These are phyloP conservation scores for Lichtheimia ramosa DNA, from an alignment of 371 early-diverging fungal species.

Conservation along the genomic window DNA sequence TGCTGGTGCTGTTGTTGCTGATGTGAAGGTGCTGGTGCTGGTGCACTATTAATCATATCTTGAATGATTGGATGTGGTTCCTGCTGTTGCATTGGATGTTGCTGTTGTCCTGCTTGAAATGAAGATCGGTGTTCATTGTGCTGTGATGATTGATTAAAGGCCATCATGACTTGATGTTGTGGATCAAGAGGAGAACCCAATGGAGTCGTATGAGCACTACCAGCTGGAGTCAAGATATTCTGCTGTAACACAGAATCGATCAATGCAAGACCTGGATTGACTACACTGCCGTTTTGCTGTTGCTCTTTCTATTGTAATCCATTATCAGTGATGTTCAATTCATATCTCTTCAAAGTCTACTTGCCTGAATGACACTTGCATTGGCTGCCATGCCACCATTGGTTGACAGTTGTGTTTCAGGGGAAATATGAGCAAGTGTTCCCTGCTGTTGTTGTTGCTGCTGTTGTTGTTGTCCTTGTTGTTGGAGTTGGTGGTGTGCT, in stretches of 20 bases:
- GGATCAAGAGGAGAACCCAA: neutral
- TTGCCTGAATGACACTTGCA: neutral
- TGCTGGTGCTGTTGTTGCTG: neutral
- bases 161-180: neutral
- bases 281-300: neutral
- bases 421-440: neutral
- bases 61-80: neutral
- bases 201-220: conserved; percentile 1
- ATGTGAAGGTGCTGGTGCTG: neutral
- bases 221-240: neutral
- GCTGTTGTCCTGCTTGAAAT: neutral
- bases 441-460: neutral
- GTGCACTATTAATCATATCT: neutral
- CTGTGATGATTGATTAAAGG: neutral
- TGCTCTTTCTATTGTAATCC: neutral
- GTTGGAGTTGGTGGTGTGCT: neutral
- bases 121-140: too few relatives aligned
- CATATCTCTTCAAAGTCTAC: neutral
- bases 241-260: neutral
- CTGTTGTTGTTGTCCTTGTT: neutral
- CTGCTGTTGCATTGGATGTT: neutral
- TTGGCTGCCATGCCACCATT: neutral
- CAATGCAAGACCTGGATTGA: neutral
- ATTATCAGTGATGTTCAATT: too few relatives aligned
- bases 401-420: neutral